phyloP scores from a whole-genome alignment of 2,329 filamentous ascomycete genomes.

The Microthyrium microscopicum region DNA sequence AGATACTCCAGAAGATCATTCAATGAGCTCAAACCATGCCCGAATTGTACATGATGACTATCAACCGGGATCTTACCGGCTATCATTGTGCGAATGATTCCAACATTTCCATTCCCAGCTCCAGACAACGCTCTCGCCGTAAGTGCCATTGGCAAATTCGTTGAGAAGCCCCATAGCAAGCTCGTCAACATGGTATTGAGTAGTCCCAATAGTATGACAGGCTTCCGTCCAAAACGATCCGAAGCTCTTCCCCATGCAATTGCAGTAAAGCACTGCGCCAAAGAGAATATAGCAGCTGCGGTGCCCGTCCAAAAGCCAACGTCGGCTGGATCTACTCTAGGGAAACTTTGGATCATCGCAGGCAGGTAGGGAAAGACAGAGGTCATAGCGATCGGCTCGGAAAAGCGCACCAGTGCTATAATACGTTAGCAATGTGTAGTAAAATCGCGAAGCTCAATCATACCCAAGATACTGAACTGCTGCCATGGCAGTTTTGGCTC shows the following conservation, averaged over 20 bases:
- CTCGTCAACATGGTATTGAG: slow-evolving; percentile 67
- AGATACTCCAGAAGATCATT: too few species aligned
- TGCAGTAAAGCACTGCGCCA: slow-evolving; percentile 62
- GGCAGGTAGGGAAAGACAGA: slow-evolving; percentile 89
- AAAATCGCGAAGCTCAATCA: neutral
- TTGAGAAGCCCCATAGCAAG: slow-evolving; percentile 70
- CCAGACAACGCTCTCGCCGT: slow-evolving; percentile 62
- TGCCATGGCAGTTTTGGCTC: slow-evolving; percentile 21
- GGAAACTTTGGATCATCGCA: slow-evolving; percentile 30
- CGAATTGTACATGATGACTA: slow-evolving; percentile 25
- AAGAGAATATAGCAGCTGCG: slow-evolving; percentile 67
- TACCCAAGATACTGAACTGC: slow-evolving; percentile 24
- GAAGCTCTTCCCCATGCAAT: slow-evolving; percentile 80
- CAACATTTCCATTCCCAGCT: slow-evolving; percentile 65
- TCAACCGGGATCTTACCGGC: slow-evolving; percentile 82
- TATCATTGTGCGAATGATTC: slow-evolving; percentile 81
- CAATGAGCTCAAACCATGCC: too few species aligned
- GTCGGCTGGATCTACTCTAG: slow-evolving; percentile 19
- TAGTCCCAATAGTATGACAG: slow-evolving; percentile 60
- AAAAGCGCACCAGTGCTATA: slow-evolving; percentile 75
- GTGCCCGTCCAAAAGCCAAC: slow-evolving; percentile 59
- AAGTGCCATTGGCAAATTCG: slow-evolving; percentile 64
- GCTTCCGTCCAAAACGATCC: slow-evolving; percentile 70
- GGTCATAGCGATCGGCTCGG: slow-evolving; percentile 82
- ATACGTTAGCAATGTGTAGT: neutral